These are phyloP conservation scores for Cyclotella cryptica DNA, from an alignment of 108 stramenopile species.

Conservation along the genomic window DNA sequence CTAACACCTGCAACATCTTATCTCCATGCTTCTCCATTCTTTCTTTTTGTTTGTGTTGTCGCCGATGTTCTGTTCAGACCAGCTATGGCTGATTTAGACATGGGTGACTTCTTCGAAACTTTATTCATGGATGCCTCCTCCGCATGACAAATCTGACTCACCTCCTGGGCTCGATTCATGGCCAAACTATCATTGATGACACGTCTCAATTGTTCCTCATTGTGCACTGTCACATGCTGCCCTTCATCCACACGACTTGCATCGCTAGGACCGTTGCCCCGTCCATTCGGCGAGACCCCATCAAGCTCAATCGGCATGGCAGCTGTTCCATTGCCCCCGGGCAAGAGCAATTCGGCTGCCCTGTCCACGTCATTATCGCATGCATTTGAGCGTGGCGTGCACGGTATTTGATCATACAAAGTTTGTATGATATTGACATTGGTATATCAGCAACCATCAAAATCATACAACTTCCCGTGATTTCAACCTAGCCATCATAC, in stretches of 20 bases:
- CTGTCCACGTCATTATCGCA: conserved; percentile 70
- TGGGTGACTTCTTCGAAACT: neutral
- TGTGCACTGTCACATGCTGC: conserved; percentile 39
- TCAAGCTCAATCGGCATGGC: conserved; percentile 7
- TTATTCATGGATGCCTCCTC: conserved; percentile 22
- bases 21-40: conserved; percentile 40
- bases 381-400: conserved; percentile 62
- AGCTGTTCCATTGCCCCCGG: conserved; percentile 15
- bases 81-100: neutral
- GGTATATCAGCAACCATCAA: no score
- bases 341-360: conserved; percentile 72
- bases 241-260: conserved; percentile 7
- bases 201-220: conserved; percentile 48
- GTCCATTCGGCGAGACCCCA: neutral
- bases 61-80: conserved; percentile 3
- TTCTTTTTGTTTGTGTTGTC: conserved; percentile 15
- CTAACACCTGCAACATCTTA: conserved; percentile 77
- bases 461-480: no score
- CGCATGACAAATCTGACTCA: conserved; percentile 28
- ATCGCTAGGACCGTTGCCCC: neutral
- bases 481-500: no score
- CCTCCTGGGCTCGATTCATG: conserved; percentile 36
- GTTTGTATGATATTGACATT: no score
- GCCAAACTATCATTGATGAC: conserved; percentile 52
- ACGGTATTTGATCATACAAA: no score